Evolutionary conservation across 2,329 filamentous ascomycete genomes (phyloP).

Genomic region (Colletotrichum falcatum): DNA sequence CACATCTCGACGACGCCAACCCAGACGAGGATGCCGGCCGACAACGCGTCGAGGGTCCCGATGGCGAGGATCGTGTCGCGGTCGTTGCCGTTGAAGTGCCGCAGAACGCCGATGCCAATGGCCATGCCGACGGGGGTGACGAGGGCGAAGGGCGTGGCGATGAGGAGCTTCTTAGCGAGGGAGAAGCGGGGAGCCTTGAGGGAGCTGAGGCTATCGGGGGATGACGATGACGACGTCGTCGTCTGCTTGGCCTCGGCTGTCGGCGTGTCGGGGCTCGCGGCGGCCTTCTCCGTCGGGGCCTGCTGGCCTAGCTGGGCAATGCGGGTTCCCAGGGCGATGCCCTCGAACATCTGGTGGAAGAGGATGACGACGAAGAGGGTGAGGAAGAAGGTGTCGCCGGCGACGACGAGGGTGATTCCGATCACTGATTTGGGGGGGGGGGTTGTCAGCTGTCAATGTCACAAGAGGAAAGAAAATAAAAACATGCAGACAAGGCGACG

Average conservation of each 20-base stretch:
- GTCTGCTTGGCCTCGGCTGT: constrained; percentile 45
- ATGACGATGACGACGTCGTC: too few relatives aligned
- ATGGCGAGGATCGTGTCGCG: constrained; percentile 76
- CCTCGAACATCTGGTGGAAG: constrained; percentile 85
- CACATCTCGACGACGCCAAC: constrained; percentile 85
- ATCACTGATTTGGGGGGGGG: constrained; percentile 67
- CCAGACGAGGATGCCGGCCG: constrained; percentile 83
- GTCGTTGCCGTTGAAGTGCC: constrained; percentile 80
- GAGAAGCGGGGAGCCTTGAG: constrained; percentile 46
- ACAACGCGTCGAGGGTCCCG: constrained; percentile 79
- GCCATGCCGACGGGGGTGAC: constrained; percentile 85
- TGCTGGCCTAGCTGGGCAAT: constrained; percentile 69
- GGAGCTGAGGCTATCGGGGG: constrained; percentile 22
- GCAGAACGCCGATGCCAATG: constrained; percentile 79
- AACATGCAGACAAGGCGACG: constrained; percentile 45
- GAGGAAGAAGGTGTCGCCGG: constrained; percentile 66
- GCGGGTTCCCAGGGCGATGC: constrained; percentile 77
- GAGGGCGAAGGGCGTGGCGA: constrained; percentile 74
- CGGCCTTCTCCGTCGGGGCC: constrained; percentile 15
- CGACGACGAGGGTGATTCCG: constrained; percentile 72
- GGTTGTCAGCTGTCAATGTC: constrained; percentile 32
- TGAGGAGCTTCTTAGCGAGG: constrained; percentile 66
- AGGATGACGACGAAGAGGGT: constrained; percentile 76
- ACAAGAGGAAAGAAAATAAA: background rate
- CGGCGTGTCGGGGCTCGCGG: constrained; percentile 7